Conservation (phyloP, 805 yeast species). For the Candida ortonii region DNA sequence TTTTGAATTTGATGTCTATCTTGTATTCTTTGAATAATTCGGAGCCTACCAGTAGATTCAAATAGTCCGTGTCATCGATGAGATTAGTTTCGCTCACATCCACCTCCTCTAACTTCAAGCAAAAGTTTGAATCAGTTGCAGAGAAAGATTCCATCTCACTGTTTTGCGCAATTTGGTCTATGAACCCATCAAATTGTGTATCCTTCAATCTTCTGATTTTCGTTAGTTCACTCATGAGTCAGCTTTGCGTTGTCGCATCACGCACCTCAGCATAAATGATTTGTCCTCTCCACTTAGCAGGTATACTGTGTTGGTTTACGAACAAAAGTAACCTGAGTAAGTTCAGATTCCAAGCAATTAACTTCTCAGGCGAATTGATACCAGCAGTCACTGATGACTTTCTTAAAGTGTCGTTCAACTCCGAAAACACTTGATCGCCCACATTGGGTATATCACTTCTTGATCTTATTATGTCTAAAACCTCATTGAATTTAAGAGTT, state of each 20-base stretch:
- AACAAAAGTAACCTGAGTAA: conserved; percentile 47
- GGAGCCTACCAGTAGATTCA: conserved; percentile 38
- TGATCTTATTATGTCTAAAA: conserved; percentile 19
- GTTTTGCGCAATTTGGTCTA: conserved; percentile 13
- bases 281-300: conserved; percentile 12
- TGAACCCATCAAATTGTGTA: conserved; percentile 14
- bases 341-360: conserved; percentile 53
- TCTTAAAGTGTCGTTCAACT: conserved; percentile 22
- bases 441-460: conserved; percentile 15
- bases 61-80: conserved; percentile 25
- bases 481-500: conserved; percentile 16
- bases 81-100: conserved; percentile 5
- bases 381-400: conserved; percentile 8
- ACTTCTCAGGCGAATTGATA: conserved; percentile 33
- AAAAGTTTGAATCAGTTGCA: background rate
- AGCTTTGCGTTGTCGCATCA: conserved; percentile 12
- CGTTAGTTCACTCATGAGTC: conserved; percentile 24
- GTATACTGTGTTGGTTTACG: conserved; percentile 24
- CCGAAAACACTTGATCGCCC: conserved; percentile 27
- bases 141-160: too few relatives aligned
- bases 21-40: conserved; percentile 49
- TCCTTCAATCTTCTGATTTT: conserved; percentile 16
- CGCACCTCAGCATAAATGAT: conserved; percentile 17
- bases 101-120: conserved; percentile 3
- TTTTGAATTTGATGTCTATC: conserved; percentile 42